A percentile compares a stretch with the other conserved stretches of the same genome.
phyloP scores from a whole-genome alignment of 2,329 filamentous ascomycete genomes.

The Aspergillus costaricaensis region DNA sequence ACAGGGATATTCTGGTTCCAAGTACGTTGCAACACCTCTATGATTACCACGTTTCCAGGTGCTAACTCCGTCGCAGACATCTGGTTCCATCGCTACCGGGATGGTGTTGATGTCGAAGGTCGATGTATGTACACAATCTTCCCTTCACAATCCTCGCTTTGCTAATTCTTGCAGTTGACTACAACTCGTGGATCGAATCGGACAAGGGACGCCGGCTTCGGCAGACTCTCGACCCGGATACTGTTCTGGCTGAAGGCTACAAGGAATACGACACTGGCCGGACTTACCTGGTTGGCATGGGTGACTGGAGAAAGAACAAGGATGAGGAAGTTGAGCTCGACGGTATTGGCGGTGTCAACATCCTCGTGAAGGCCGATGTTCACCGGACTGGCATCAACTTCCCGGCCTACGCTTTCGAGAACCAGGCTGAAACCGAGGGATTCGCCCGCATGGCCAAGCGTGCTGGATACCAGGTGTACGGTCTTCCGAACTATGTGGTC shows the following conservation, averaged over 20 bases:
- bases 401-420: slow-evolving; percentile 93
- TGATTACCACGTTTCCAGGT: neutral
- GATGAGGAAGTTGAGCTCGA: slow-evolving; percentile 91
- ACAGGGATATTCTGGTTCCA: slow-evolving; percentile 88
- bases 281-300: slow-evolving; percentile 85
- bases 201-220: slow-evolving; percentile 77
- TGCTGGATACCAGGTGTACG: slow-evolving; percentile 88
- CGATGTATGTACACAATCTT: slow-evolving; percentile 67
- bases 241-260: slow-evolving; percentile 91
- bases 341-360: slow-evolving; percentile 95
- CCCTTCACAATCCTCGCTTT: slow-evolving; percentile 3
- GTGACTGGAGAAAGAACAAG: slow-evolving; percentile 89
- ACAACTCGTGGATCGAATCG: slow-evolving; percentile 98
- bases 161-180: slow-evolving; percentile 69
- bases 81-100: slow-evolving; percentile 57
- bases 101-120: slow-evolving; percentile 85
- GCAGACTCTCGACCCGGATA: slow-evolving; percentile 72
- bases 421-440: slow-evolving; percentile 97
- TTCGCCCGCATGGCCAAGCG: slow-evolving; percentile 99
- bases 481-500: slow-evolving; percentile 94
- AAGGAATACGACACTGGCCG: slow-evolving; percentile 90
- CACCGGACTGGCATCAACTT: slow-evolving; percentile 98
- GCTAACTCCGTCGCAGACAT: slow-evolving; percentile 64
- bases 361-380: slow-evolving; percentile 95
- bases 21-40: slow-evolving; percentile 62